phyloP scores from a whole-genome alignment of 768 basidiomycete genomes.

The Pisolithus tinctorius region DNA sequence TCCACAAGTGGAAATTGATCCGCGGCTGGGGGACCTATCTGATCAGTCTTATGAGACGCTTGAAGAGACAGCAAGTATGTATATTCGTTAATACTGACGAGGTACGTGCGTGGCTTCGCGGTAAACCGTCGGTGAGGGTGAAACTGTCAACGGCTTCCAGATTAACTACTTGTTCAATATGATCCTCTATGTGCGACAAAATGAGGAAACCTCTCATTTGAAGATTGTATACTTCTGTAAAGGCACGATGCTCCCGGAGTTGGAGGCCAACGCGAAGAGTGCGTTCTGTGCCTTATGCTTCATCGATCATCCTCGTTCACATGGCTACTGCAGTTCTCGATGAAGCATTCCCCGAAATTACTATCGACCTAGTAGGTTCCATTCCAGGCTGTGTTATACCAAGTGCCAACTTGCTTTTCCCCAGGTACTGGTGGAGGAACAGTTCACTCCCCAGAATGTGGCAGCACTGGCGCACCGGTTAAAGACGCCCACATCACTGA shows the following conservation, averaged over 20 bases:
- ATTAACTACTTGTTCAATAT: conserved; percentile 60
- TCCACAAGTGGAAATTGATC: conserved; percentile 37
- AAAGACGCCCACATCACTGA: conserved; percentile 44
- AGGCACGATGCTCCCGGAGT: conserved; percentile 55
- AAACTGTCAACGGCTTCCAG: conserved; percentile 27
- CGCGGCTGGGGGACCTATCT: conserved; percentile 37
- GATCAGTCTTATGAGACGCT: conserved; percentile 35
- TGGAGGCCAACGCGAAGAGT: conserved; percentile 70
- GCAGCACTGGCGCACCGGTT: conserved; percentile 44
- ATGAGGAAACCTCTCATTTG: conserved; percentile 64
- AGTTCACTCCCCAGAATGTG: conserved; percentile 40
- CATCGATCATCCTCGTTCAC: neutral
- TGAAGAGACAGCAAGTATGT: conserved; percentile 51
- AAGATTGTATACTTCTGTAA: conserved; percentile 66
- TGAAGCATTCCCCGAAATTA: conserved; percentile 60
- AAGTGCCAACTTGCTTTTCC: neutral
- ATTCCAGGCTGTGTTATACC: neutral
- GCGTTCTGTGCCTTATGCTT: conserved; percentile 3
- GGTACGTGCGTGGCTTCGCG: conserved; percentile 29
- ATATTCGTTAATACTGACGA: conserved; percentile 61
- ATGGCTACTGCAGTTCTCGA: conserved; percentile 37
- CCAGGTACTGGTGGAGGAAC: conserved; percentile 40
- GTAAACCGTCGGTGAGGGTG: neutral
- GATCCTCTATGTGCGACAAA: conserved; percentile 57
- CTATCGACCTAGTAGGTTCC: conserved; percentile 47